Base-by-base conservation (phyloP, 1,284 basidiomycete species). In the Neolentinus lepideus region DNA sequence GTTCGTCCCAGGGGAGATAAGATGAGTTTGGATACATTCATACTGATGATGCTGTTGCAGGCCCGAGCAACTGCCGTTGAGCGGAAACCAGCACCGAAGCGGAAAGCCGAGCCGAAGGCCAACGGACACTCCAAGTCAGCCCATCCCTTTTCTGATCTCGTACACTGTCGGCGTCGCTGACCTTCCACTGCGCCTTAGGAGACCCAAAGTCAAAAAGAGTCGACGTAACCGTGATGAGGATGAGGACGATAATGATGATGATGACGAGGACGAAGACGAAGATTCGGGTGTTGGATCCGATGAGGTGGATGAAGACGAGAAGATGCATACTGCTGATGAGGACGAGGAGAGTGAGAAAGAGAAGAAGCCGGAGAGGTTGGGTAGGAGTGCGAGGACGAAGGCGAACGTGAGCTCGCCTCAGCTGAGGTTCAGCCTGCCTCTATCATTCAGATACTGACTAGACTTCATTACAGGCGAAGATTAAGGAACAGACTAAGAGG, bases 351-450 rank as follows among this genome's bases (percentile, higher is more conserved):
- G 33, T 26, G 26, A 36, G 27, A 52, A 52, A 25, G 26, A 25
- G 48, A 25, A 9, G 33, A 36, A 33, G 22, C 51, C 51, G 33
- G 51, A 52, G 29, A n/a, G 33, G 16, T 36, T 33, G 16, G 27
- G 27, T 52, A 52, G 51, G 19, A 33, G 19, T 24, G 27, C 27
- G 14, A 52, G 51, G 14, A 52, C 51, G 51, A 36, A 33, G 51
- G 26, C 33, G n/a, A 52, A 52, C 33, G 27, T 33, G 12, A 14
- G 27, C 24, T 50, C 24, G 3, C 24, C 22, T n/a, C n/a, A n/a
- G n/a, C 24, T 25, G 9, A 6, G 8, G 6, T n/a, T 33, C 9
- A 35, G 26, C 33, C 33, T 14, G 9, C 4, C 27, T 11, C 8
- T 4, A 10, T 31, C 6, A 9, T 24, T 3, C 6, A 6, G 6